Base-by-base conservation (phyloP, 2,329 filamentous ascomycete species). In the Colletotrichum sp. region DNA sequence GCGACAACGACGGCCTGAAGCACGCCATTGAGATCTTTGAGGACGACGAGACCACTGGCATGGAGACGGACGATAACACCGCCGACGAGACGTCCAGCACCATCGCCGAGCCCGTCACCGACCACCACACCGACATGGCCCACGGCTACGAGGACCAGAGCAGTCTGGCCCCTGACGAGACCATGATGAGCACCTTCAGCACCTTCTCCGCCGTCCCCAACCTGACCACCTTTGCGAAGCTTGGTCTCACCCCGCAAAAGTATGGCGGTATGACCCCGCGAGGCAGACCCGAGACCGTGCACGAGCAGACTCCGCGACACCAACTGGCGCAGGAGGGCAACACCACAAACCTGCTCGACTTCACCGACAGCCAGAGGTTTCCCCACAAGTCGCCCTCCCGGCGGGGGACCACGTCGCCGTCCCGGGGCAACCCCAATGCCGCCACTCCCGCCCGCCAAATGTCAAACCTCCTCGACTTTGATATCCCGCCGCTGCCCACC, bases 401-500 rank as follows among this genome's bases (percentile, higher is more conserved):
- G 69, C 81, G 82, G 34, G 80, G 78, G 28, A 78, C 70, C 65
- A 76, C 74, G 8, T 78, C 75, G 16, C 76, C 76, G 10, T 66
- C 58, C 34, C 32, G 73, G 32, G 26, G 58, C 26, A 77, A 75
- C 81, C 38, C 83, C 83, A 73, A 80, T 82, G 83, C 43, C 10
- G 43, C 83, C 8, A 91, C 91, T 1, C 90, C 91, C 5, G 85
- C 87, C 69, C 87, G 87, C 24, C 85, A 84, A 61, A 92, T 94
- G 79, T 89, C 92, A 38, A 95, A 94, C 80, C 90, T 97, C 58
- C 91, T 97, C 62, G 95, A 98, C 84, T 97, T 97, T 82, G 97
- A 98, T 80, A 94, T 98, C 12, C 96, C 96, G n/a, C 95, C 96
- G 1, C 93, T 96, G 79, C 96, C 96, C 3, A 98, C 97, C 1